Percentiles rank a stretch among this genome's conserved stretches.
Conservation (phyloP, 768 basidiomycete species). For the Lyophyllum semitale region DNA sequence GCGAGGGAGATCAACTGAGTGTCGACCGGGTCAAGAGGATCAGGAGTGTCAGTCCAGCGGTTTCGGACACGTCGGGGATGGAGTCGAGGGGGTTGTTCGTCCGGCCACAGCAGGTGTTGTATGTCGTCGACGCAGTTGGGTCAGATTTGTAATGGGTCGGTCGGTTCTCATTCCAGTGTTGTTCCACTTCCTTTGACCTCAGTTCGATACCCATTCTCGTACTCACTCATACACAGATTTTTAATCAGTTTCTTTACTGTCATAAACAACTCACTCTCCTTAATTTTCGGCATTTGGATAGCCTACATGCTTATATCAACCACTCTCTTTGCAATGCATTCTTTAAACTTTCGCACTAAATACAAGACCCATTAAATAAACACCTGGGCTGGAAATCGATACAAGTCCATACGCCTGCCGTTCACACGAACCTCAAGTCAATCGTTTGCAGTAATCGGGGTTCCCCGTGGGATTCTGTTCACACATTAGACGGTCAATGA, state of each 20-base stretch:
- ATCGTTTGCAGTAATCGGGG: constrained; percentile 24
- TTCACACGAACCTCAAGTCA: constrained; percentile 16
- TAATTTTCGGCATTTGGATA: constrained; percentile 11
- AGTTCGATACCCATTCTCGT: not conserved
- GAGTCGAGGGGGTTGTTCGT: constrained; percentile 82
- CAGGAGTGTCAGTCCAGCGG: constrained; percentile 70
- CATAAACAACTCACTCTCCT: constrained; percentile 10
- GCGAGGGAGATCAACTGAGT: constrained; percentile 44
- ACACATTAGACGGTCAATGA: not conserved
- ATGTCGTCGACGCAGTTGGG: constrained; percentile 83
- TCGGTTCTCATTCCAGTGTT: not conserved
- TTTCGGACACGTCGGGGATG: constrained; percentile 48
- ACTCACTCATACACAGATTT: constrained; percentile 3
- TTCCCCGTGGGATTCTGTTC: constrained; percentile 22
- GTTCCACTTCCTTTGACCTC: not conserved
- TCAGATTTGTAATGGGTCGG: constrained; percentile 49
- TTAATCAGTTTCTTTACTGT: constrained; percentile 3
- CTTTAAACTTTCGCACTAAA: too few species aligned
- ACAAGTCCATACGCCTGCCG: not conserved
- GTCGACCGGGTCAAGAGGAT: constrained; percentile 69
- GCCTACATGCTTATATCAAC: not conserved
- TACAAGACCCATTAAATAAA: too few species aligned
- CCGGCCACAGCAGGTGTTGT: constrained; percentile 82
- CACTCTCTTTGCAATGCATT: constrained; percentile 7
- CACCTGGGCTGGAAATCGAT: not conserved